Base-by-base conservation (phyloP, 2,329 filamentous ascomycete species). In the Pestalotiopsis fici region DNA sequence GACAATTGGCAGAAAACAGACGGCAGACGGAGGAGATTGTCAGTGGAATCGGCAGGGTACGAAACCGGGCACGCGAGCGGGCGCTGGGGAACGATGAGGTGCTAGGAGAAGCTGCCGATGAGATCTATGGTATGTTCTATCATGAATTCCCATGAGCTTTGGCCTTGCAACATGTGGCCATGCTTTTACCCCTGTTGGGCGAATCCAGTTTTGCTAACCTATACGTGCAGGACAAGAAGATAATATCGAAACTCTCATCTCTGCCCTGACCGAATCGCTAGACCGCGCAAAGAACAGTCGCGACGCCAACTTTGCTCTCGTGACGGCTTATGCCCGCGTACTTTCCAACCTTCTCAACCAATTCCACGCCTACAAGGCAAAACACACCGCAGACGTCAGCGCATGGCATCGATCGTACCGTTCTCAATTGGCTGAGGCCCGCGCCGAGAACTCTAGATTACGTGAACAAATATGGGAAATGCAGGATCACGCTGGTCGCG, bases 401-500 rank as follows among this genome's bases (percentile, higher is more conserved):
- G 79, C 87, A 25, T 91, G 89, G 89, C 89, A 91, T 80, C 87
- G 85, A 66, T 89, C 86, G 67, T 91, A 91, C 81, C 87, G 89
- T 7, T 79, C 84, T 28, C 89, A 91, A 79, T 85, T 91, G 47
- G 88, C 88, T 71, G 88, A 90, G 74, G 88, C 89, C 59, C 88
- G 89, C 4, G 86, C 86, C 70, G 89, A 91, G 79, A 91, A 91
- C 73, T 83, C 83, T 68, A 83, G 85, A 2, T 83, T 91, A 64
- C 87, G 89, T 64, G 87, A 90, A 72, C 88, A 91, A 77, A 89
- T 91, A 72, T 89, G 88, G 84, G 87, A 90, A 71, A 90, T 90
- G 87, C 87, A 90, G 74, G 83, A 84, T 54, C 86, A 88, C 71
- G 89, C 89, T 27, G 83, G 83, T 59, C 81, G 79, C 13, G 88